Base-by-base conservation (phyloP, 106 monocot genomes). In the Dendrobium chrysotoxum region DNA sequence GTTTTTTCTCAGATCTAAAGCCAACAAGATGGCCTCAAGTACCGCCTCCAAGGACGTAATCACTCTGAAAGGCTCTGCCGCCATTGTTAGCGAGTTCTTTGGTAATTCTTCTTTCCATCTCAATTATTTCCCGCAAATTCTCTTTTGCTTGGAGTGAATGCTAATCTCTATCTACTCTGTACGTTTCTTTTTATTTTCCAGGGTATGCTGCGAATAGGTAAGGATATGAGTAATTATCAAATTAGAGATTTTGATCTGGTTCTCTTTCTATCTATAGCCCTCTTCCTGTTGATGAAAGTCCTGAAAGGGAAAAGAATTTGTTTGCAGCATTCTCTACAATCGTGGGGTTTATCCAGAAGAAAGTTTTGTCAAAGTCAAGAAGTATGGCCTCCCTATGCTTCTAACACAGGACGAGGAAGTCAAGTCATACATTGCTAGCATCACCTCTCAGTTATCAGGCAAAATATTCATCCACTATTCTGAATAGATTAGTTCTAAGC, bases 11-110 rank as follows among this genome's bases (percentile, higher is more conserved):
- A 50, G 50, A 50, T 50, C 16, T 50, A 13, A 13, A 50, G 50
- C 13, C 13, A 50, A 50, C 61, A 61, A n/a, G 61, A 93, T 95
- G 98, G 98, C 89, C 21, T 92, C 98, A 50, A 87, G 87, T 75
- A 98, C 98, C 2, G 79, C 64, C 46, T 87, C 95, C 28, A 98
- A 93, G 84, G 95, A 98, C 78, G 86, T 98, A 87, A 98, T 98
- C 98, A 95, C 98, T 30, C 90, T 98, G 55, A 87, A 88, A 45
- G 98, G 98, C 35, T 98, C 98, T 2, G 89, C 98, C 4, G 95
- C 98, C 72, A 98, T 98, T 77, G 95, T 98, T 85, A 88, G 92
- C 89, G 98, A 98, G 85, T 98, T 98, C 88, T 98, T 98, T 80
- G 94, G 98, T 98, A 85, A 50, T 50, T 13, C 17, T 17, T 46